phyloP scores from a whole-genome alignment of 805 yeast species.

The Monosporozyma yasuniensis region DNA sequence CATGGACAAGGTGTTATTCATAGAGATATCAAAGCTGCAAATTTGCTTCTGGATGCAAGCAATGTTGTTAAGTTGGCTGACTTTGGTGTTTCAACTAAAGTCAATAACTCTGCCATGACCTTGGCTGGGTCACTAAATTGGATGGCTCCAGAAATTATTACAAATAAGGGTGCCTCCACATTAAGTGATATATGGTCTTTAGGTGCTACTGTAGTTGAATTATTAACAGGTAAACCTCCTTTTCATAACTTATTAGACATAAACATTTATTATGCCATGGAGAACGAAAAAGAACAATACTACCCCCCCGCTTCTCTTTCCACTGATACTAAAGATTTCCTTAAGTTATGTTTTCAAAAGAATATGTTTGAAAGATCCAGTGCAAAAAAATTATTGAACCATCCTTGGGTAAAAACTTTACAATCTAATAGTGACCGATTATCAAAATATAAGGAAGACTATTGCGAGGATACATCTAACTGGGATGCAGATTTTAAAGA shows the following conservation, averaged over 20 bases:
- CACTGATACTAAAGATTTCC: conserved; percentile 58
- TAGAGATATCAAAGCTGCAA: conserved; percentile 91
- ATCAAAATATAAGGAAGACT: conserved; percentile 19
- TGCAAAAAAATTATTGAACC: conserved; percentile 53
- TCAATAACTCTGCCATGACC: conserved; percentile 52
- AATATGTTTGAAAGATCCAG: conserved; percentile 60
- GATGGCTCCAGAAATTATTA: conserved; percentile 97
- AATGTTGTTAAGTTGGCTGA: conserved; percentile 87
- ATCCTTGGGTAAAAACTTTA: conserved; percentile 34
- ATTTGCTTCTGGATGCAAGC: conserved; percentile 57
- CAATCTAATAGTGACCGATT: conserved; percentile 13
- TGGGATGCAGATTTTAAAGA: conserved; percentile 28
- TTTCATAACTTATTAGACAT: conserved; percentile 47
- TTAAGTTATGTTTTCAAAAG: conserved; percentile 58
- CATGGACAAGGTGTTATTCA: conserved; percentile 80
- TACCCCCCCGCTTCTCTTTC: conserved; percentile 30
- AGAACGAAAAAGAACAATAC: conserved; percentile 31
- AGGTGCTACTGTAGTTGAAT: conserved; percentile 90
- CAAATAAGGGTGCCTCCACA: conserved; percentile 75
- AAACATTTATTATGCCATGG: conserved; percentile 31
- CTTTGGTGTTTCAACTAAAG: conserved; percentile 88
- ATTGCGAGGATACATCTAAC: conserved; percentile 14
- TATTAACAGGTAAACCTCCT: conserved; percentile 81
- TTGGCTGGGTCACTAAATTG: conserved; percentile 89
- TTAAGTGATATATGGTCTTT: conserved; percentile 90